Evolutionary conservation across 2,329 filamentous ascomycete species (phyloP).

Genomic region (Monilinia polystroma): DNA sequence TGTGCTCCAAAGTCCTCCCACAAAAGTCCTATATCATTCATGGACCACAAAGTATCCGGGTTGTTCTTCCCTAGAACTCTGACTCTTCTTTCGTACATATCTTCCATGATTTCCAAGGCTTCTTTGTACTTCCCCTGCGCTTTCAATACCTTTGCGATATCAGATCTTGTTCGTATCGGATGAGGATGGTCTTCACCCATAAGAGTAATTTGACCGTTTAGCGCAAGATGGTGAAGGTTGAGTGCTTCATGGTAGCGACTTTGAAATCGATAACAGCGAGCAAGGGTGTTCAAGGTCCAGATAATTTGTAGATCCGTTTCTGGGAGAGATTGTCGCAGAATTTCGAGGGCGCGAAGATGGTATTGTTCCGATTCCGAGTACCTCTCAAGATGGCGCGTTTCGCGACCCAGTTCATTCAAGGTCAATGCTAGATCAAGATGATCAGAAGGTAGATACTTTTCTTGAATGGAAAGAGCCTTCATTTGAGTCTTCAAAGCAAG

Average conservation of each 20-base stretch:
- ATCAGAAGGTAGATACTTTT: slow-evolving; percentile 9
- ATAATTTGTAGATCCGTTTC: slow-evolving; percentile 18
- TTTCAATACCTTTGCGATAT: slow-evolving; percentile 12
- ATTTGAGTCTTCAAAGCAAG: slow-evolving; percentile 12
- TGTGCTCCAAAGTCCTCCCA: slow-evolving; percentile 5
- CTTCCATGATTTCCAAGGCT: slow-evolving; percentile 17
- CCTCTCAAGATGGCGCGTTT: slow-evolving; percentile 11
- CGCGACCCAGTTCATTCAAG: slow-evolving; percentile 20
- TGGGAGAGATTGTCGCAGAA: slow-evolving; percentile 10
- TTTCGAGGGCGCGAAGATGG: slow-evolving; percentile 15
- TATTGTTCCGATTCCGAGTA: slow-evolving; percentile 18
- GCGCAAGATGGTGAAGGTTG: slow-evolving; percentile 4
- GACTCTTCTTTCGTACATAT: slow-evolving; percentile 11
- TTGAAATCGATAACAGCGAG: slow-evolving; percentile 13
- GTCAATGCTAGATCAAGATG: slow-evolving; percentile 18
- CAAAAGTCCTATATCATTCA: slow-evolving; percentile 17
- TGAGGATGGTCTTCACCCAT: slow-evolving; percentile 20
- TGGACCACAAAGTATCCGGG: slow-evolving; percentile 20
- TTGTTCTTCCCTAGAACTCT: slow-evolving; percentile 1
- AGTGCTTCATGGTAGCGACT: slow-evolving; percentile 15
- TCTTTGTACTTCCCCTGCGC: slow-evolving; percentile 4
- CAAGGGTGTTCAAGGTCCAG: slow-evolving; percentile 17
- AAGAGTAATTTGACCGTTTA: background rate
- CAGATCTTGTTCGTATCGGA: slow-evolving; percentile 4
- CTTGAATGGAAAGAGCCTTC: slow-evolving; percentile 8